Percentiles rank a stretch among this genome's conserved stretches.
These are phyloP conservation scores for Seiridium cupressi DNA, from an alignment of 2,329 filamentous ascomycete genomes.

Conservation along the genomic window DNA sequence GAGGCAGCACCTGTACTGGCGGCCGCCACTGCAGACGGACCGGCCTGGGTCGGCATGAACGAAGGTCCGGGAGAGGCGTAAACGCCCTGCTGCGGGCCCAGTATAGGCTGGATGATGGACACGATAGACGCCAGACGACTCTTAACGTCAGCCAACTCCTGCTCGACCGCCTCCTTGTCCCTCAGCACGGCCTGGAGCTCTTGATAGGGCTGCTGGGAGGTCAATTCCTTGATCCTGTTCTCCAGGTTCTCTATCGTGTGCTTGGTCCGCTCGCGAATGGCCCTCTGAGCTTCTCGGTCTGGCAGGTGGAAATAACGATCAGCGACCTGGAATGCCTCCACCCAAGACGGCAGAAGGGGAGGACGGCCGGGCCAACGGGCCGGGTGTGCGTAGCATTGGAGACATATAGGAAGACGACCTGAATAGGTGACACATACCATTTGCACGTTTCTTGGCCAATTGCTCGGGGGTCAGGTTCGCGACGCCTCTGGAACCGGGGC, in stretches of 20 bases:
- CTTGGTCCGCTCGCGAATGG: slow-evolving; percentile 80
- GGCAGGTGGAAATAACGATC: slow-evolving; percentile 22
- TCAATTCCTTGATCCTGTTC: slow-evolving; percentile 70
- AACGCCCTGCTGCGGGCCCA: slow-evolving; percentile 23
- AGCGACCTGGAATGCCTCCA: neutral
- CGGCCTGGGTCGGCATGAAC: neutral
- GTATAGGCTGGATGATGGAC: slow-evolving; percentile 59
- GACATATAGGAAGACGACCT: neutral
- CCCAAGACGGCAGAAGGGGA: too few relatives aligned
- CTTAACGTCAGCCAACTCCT: slow-evolving; percentile 78
- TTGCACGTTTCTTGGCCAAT: slow-evolving; percentile 64
- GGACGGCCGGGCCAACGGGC: neutral
- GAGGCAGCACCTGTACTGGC: slow-evolving; percentile 26
- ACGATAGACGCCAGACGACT: slow-evolving; percentile 65
- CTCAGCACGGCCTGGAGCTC: slow-evolving; percentile 75
- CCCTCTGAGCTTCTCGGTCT: slow-evolving; percentile 83
- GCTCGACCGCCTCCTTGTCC: slow-evolving; percentile 74
- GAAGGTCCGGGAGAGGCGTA: slow-evolving; percentile 6
- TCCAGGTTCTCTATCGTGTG: slow-evolving; percentile 76
- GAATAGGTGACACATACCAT: slow-evolving; percentile 35
- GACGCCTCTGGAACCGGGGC: slow-evolving; percentile 46
- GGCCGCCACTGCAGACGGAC: slow-evolving; percentile 19
- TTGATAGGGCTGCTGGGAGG: slow-evolving; percentile 77
- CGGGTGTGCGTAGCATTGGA: neutral
- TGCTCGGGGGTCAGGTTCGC: slow-evolving; percentile 72